phyloP scores from a whole-genome alignment of 2,329 filamentous ascomycete genomes.

The Aspergillus ibericus region DNA sequence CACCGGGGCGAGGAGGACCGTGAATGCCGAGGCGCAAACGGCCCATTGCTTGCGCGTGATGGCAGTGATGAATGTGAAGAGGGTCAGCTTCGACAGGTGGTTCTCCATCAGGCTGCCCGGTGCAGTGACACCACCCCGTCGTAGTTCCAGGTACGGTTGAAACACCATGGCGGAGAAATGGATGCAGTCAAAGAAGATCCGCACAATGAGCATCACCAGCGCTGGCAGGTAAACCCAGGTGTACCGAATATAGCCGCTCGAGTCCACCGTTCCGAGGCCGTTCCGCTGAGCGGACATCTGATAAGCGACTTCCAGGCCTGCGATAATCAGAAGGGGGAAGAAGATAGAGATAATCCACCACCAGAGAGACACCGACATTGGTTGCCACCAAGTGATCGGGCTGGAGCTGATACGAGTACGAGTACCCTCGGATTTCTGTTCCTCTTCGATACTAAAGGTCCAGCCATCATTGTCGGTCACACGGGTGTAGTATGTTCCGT shows the following conservation, averaged over 20 bases:
- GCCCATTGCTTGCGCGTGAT: conserved; percentile 10
- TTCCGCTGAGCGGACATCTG: conserved; percentile 1
- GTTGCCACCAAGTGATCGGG: conserved; percentile 1
- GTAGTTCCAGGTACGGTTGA: conserved; percentile 20
- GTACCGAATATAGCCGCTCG: conserved; percentile 24
- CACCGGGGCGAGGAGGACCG: conserved; percentile 15
- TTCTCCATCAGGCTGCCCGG: conserved; percentile 20
- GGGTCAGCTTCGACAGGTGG: conserved; percentile 28
- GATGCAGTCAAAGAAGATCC: conserved; percentile 17
- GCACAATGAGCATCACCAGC: conserved; percentile 19
- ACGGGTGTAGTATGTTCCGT: background rate
- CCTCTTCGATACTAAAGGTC: conserved; percentile 1
- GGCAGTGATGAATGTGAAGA: conserved; percentile 58
- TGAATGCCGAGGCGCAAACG: conserved; percentile 15
- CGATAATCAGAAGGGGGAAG: conserved; percentile 5
- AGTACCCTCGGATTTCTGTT: background rate
- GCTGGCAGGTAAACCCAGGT: conserved; percentile 23
- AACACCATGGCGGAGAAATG: conserved; percentile 20
- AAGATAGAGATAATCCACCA: conserved; percentile 1
- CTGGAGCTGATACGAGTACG: background rate
- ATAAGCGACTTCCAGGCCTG: conserved; percentile 3
- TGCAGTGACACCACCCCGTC: conserved; percentile 7
- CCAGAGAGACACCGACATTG: background rate
- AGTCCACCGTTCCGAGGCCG: conserved; percentile 1
- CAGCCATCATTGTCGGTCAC: background rate